Evolutionary conservation across 176 grass and related monocot species (phyloP).

Genomic region (Lolium rigidum): DNA sequence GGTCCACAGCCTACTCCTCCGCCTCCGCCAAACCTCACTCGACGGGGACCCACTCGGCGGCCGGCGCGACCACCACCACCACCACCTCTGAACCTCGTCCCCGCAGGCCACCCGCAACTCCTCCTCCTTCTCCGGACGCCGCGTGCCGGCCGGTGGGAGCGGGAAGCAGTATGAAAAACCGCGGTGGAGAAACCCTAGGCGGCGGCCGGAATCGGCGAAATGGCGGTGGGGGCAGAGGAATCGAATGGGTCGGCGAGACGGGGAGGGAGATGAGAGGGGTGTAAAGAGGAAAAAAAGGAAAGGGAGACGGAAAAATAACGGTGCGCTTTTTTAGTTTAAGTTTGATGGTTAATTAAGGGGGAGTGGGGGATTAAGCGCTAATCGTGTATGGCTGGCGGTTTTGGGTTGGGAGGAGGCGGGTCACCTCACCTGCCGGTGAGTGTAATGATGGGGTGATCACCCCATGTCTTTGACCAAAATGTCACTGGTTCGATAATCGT

Average conservation of each 20-base stretch:
- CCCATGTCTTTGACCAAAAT: neutral
- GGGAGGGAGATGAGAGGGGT: slow-evolving; percentile 11
- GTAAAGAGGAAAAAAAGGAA: slow-evolving; percentile 42
- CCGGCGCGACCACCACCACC: neutral
- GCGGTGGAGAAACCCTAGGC: slow-evolving; percentile 39
- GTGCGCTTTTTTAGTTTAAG: slow-evolving; percentile 40
- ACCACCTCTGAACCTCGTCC: no score
- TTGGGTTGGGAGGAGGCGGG: neutral
- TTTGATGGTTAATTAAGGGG: slow-evolving; percentile 41
- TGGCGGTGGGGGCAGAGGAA: slow-evolving; percentile 47
- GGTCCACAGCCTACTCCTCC: no score
- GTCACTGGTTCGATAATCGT: neutral
- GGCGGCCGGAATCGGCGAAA: slow-evolving; percentile 46
- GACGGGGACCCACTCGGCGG: neutral
- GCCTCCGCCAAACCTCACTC: neutral
- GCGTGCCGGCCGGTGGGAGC: no score
- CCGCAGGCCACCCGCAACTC: neutral
- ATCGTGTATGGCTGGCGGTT: neutral
- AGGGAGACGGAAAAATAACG: slow-evolving; percentile 38
- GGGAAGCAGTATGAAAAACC: neutral
- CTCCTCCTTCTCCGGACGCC: no score
- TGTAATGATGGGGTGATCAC: neutral
- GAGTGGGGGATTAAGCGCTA: slow-evolving; percentile 39
- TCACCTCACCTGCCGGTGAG: slow-evolving; percentile 65
- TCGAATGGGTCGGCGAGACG: slow-evolving; percentile 43